Base-by-base conservation (phyloP, 2,329 filamentous ascomycete species). In the Ophiosphaerella korrae region DNA sequence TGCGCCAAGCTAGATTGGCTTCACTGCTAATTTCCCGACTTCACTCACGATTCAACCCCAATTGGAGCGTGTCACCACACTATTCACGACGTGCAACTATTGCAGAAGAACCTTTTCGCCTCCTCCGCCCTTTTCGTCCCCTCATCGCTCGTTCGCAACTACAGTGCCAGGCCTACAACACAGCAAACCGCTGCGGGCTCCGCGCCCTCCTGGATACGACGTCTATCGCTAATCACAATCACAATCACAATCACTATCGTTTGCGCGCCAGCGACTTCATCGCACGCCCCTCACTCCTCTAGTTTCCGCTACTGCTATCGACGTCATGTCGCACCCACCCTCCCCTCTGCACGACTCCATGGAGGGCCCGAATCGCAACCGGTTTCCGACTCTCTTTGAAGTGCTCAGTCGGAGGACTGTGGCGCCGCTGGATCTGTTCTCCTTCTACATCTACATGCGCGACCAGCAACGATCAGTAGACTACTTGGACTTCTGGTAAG, bases 361-460 rank as follows among this genome's bases (percentile, higher is more conserved):
- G 18, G 55, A 60, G 33, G 48, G 46, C 34, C 57, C 64, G 45
- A 55, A 77, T 64, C 87, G 94, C 67, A 95, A 96, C 72, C 85
- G 94, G 60, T 84, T 99, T 52, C 94, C 94, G 40, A 97, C 92
- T 1, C 84, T 99, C 44, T 97, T 96, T 72, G 95, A 99, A 77
- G 94, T 99, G 48, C 80, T 99, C 54, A 96, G 91, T 72, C 87
- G 95, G 62, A 87, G 92, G 58, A 99, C 94, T n/a, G 82, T 95
- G 16, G 90, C 95, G 42, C 94, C 94, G 0, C 93, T 99, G 50
- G 95, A 99, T 70, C 82, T 99, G 9, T 99, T 96, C 75, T 97
- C 92, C 2, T 99, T 99, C 79, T 99, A 99, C 77, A 99, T 99
- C 66, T 99, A 96, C 77, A 99, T 99, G 94, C 86, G 94, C 67